phyloP scores from a whole-genome alignment of 345 rosid species.

The Eucalyptus erythrocorys region DNA sequence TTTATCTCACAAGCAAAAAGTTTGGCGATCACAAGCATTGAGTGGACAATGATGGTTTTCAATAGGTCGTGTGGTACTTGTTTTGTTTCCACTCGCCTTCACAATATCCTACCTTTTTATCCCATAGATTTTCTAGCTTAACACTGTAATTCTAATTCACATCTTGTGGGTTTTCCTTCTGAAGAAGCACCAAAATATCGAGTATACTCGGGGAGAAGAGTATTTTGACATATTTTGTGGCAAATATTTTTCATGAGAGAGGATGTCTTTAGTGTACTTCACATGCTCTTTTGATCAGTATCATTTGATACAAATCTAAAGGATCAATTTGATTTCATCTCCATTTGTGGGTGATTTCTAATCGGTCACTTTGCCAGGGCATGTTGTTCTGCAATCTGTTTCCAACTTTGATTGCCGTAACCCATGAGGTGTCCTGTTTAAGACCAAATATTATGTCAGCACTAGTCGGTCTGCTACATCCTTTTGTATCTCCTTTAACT shows the following conservation, averaged over 20 bases:
- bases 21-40: too few species aligned
- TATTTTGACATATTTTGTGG: background rate
- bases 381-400: background rate
- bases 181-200: background rate
- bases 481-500: background rate
- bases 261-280: conserved; percentile 23
- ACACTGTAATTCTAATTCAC: background rate
- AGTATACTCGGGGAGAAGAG: too few species aligned
- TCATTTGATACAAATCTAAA: too few species aligned
- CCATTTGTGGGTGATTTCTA: conserved; percentile 35
- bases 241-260: background rate
- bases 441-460: background rate
- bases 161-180: background rate
- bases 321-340: background rate
- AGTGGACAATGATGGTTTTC: background rate
- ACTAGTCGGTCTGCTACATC: background rate
- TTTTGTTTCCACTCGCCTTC: background rate
- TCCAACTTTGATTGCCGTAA: background rate
- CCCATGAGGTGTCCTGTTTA: background rate
- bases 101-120: background rate
- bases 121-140: background rate
- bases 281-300: background rate
- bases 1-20: too few species aligned
- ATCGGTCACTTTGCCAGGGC: conserved; percentile 83
- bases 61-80: background rate